A percentile compares a stretch with the other conserved stretches of the same genome.
Conservation (phyloP, 2,329 filamentous ascomycete species). For the Aaosphaeria arxii region DNA sequence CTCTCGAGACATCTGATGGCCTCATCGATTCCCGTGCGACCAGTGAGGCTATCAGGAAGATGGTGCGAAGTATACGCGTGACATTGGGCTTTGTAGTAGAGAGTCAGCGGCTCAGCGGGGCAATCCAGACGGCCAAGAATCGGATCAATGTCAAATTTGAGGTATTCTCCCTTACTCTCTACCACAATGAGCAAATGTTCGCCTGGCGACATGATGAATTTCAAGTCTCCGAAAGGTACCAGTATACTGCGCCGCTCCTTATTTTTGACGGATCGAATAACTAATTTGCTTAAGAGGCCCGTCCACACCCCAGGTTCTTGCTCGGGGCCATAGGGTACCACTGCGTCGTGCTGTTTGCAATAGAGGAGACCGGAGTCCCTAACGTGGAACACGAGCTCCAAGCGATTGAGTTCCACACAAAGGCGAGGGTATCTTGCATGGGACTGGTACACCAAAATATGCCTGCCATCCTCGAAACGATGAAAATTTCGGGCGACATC, state of each 20-base stretch:
- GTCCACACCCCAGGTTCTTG: constrained; percentile 62
- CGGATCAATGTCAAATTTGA: constrained; percentile 53
- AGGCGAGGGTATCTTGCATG: constrained; percentile 16
- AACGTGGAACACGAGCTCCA: constrained; percentile 56
- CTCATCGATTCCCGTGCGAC: constrained; percentile 61
- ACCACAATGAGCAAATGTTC: constrained; percentile 47
- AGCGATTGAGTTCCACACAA: constrained; percentile 49
- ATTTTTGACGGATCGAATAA: constrained; percentile 49
- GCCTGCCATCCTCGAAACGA: constrained; percentile 46
- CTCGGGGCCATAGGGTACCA: constrained; percentile 48
- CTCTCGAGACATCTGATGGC: constrained; percentile 51
- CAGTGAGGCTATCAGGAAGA: constrained; percentile 57
- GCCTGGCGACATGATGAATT: constrained; percentile 21
- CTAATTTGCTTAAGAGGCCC: constrained; percentile 57
- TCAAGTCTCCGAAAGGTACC: constrained; percentile 47
- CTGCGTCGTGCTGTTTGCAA: constrained; percentile 49
- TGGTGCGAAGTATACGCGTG: constrained; percentile 61
- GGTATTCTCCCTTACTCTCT: constrained; percentile 39
- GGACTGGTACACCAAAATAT: constrained; percentile 51
- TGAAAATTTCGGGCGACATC: constrained; percentile 46
- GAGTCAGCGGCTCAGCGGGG: constrained; percentile 52
- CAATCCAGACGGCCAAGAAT: constrained; percentile 57
- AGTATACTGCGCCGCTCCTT: constrained; percentile 50
- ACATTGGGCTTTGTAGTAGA: constrained; percentile 56
- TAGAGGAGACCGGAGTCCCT: constrained; percentile 43